These are phyloP conservation scores for Venturia carpophila DNA, from an alignment of 2,329 filamentous ascomycete genomes.

Conservation along the genomic window DNA sequence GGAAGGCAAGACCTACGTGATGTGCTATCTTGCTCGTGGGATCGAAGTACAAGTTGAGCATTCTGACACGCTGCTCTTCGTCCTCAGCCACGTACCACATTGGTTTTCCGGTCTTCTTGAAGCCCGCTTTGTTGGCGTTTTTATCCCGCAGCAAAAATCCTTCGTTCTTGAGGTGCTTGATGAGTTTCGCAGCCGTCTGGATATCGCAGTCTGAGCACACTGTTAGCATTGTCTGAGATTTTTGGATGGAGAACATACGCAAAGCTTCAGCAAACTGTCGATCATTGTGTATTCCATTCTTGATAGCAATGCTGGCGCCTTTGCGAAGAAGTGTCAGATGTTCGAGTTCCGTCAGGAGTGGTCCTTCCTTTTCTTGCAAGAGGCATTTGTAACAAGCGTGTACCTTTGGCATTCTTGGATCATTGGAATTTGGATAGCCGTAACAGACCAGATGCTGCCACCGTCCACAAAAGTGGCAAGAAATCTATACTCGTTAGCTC, in stretches of 20 bases:
- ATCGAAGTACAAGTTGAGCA: constrained; percentile 24
- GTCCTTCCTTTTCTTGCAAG: constrained; percentile 25
- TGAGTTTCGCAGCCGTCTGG: constrained; percentile 20
- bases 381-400: constrained; percentile 43
- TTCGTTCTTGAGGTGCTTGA: constrained; percentile 21
- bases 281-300: constrained; percentile 21
- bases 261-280: constrained; percentile 21
- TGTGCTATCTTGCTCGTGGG: constrained; percentile 23
- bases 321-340: constrained; percentile 22
- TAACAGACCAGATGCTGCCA: constrained; percentile 43
- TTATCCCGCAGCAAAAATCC: constrained; percentile 18
- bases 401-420: constrained; percentile 32
- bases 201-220: constrained; percentile 22
- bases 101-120: constrained; percentile 18
- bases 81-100: constrained; percentile 14
- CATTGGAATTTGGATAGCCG: constrained; percentile 33
- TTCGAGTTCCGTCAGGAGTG: constrained; percentile 21
- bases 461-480: constrained; percentile 38
- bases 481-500: constrained; percentile 27
- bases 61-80: constrained; percentile 8
- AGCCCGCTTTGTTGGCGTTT: constrained; percentile 18
- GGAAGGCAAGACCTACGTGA: constrained; percentile 20
- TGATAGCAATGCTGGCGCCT: constrained; percentile 22
- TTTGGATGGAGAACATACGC: constrained; percentile 20
- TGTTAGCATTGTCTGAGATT: background rate